These are phyloP conservation scores for Niveomyces coronatus DNA, from an alignment of 2,329 filamentous ascomycete genomes.

Conservation along the genomic window DNA sequence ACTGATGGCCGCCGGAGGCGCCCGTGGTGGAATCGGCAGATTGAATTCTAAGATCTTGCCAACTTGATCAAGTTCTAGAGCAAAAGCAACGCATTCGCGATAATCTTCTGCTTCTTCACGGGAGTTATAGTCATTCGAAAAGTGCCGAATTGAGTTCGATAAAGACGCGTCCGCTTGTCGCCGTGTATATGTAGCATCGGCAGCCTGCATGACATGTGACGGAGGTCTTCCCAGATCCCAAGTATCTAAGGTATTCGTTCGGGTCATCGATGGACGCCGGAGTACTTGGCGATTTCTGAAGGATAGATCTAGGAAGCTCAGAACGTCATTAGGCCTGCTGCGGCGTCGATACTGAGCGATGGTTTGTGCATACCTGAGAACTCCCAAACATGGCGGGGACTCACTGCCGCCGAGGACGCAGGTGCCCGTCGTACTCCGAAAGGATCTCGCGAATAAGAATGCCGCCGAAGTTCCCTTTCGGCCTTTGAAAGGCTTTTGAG, in stretches of 20 bases:
- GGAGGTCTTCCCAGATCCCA: no score
- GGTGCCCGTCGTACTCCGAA: conserved; percentile 22
- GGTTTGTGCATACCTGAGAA: neutral
- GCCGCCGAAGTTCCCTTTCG: conserved; percentile 36
- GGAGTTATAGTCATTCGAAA: conserved; percentile 38
- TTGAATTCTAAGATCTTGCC: conserved; percentile 53
- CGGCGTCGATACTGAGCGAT: no score
- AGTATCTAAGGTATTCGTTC: no score
- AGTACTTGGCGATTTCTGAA: no score
- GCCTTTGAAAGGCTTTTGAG: conserved; percentile 29
- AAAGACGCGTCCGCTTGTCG: neutral
- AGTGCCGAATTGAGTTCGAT: conserved; percentile 40
- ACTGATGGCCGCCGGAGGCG: neutral
- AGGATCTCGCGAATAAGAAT: conserved; percentile 29
- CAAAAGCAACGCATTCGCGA: conserved; percentile 64
- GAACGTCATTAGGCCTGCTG: no score
- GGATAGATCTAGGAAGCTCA: no score
- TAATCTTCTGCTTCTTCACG: conserved; percentile 59
- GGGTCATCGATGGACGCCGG: no score
- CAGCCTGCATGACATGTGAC: no score
- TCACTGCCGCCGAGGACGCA: neutral
- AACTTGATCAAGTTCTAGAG: conserved; percentile 66
- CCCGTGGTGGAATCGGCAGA: neutral
- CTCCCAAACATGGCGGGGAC: neutral
- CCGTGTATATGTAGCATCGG: neutral